These are phyloP conservation scores for Sporothrix curviconia DNA, from an alignment of 2,329 filamentous ascomycete species.

Conservation along the genomic window DNA sequence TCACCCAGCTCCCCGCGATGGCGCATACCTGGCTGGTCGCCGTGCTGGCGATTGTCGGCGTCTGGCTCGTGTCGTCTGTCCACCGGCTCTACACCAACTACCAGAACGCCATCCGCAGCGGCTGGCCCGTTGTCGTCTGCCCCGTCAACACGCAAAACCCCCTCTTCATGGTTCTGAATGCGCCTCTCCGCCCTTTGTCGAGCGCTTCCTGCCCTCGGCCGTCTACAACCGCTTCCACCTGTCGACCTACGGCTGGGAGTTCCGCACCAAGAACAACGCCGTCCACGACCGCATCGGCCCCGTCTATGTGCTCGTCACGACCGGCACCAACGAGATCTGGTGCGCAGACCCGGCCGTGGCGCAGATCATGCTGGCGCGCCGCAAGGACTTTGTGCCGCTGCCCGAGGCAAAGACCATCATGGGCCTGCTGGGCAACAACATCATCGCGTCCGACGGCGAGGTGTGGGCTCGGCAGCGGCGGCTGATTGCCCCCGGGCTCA, in stretches of 20 bases:
- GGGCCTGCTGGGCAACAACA: constrained; percentile 29
- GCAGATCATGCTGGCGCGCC: constrained; percentile 26
- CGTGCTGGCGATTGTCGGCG: not conserved
- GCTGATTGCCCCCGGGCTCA: constrained; percentile 30
- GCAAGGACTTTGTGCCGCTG: constrained; percentile 30
- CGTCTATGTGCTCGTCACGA: constrained; percentile 28
- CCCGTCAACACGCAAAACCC: constrained; percentile 12
- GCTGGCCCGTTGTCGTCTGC: constrained; percentile 6
- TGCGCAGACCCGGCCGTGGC: constrained; percentile 28
- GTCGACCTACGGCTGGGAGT: constrained; percentile 29
- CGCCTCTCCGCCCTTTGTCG: constrained; percentile 3
- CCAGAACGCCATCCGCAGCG: constrained; percentile 2
- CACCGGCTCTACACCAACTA: constrained; percentile 14
- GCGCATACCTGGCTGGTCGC: constrained; percentile 4
- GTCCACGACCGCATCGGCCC: constrained; percentile 25
- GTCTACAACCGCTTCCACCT: constrained; percentile 9
- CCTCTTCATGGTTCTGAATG: constrained; percentile 11
- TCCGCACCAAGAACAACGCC: constrained; percentile 22
- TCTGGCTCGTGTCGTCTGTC: constrained; percentile 5
- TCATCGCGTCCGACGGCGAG: constrained; percentile 27
- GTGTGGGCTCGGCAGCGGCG: constrained; percentile 29
- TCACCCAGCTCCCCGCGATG: no score
- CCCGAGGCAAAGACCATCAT: constrained; percentile 25
- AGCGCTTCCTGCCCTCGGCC: constrained; percentile 4
- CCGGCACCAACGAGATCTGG: constrained; percentile 19